Evolutionary conservation across 2,329 filamentous ascomycete genomes (phyloP).

Genomic region (Parastagonospora nodorum): DNA sequence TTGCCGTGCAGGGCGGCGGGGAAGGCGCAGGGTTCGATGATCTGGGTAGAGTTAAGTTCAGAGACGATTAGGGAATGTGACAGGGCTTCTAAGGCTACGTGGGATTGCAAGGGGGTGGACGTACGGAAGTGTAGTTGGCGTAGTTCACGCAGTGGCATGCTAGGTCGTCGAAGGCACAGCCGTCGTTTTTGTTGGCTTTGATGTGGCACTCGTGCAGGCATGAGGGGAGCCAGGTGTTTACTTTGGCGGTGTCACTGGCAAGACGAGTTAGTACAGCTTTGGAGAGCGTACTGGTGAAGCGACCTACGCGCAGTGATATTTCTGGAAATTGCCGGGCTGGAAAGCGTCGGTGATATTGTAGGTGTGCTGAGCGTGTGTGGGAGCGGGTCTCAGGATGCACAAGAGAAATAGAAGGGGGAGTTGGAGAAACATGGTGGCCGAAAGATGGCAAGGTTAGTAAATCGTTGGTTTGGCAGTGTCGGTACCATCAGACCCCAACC

Average conservation of each 20-base stretch:
- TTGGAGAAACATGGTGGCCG: too few species aligned
- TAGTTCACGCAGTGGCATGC: constrained; percentile 31
- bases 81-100: too few species aligned
- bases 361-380: constrained; percentile 17
- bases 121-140: constrained; percentile 21
- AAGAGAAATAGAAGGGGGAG: too few species aligned
- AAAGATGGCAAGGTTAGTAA: too few species aligned
- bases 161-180: constrained; percentile 28
- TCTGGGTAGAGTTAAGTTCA: too few species aligned
- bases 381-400: too few species aligned
- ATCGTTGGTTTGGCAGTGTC: too few species aligned
- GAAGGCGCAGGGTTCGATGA: constrained; percentile 25
- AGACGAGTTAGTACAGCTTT: neutral
- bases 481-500: too few species aligned
- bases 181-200: constrained; percentile 21
- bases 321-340: constrained; percentile 18
- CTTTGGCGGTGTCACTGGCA: constrained; percentile 16
- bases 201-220: constrained; percentile 24
- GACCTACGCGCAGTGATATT: constrained; percentile 32
- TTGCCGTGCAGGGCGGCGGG: constrained; percentile 11
- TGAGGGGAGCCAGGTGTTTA: constrained; percentile 13
- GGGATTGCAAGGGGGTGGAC: too few species aligned
- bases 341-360: constrained; percentile 29
- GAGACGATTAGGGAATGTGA: too few species aligned
- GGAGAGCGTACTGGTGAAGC: neutral